phyloP scores from a whole-genome alignment of 2,329 filamentous ascomycete genomes.

The Fusarium duplospermum region DNA sequence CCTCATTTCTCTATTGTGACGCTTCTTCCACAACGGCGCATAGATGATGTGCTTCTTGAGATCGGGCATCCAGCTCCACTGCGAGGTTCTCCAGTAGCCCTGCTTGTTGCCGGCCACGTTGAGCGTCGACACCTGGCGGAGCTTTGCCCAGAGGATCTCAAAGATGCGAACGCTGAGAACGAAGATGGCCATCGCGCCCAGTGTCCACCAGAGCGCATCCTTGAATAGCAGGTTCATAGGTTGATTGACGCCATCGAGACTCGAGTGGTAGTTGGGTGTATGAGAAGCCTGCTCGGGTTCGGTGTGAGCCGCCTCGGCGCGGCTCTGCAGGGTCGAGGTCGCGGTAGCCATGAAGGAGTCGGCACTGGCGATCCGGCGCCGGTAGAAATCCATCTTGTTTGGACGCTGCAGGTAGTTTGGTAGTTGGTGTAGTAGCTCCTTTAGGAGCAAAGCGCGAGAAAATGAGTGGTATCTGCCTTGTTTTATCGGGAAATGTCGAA shows the following conservation, averaged over 20 bases:
- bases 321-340: conserved; percentile 48
- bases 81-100: conserved; percentile 68
- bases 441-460: conserved; percentile 12
- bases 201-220: conserved; percentile 69
- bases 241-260: conserved; percentile 71
- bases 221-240: conserved; percentile 67
- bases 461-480: conserved; percentile 19
- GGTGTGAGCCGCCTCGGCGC: conserved; percentile 43
- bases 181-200: conserved; percentile 66
- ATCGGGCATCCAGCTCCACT: conserved; percentile 70
- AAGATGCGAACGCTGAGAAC: conserved; percentile 65
- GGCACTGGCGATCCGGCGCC: conserved; percentile 48
- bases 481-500: conserved; percentile 14
- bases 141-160: conserved; percentile 65
- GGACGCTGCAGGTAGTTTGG: background rate
- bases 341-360: conserved; percentile 47
- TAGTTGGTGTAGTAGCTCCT: conserved; percentile 23
- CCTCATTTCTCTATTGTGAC: conserved; percentile 75
- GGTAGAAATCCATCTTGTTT: conserved; percentile 47
- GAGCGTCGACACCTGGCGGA: conserved; percentile 72
- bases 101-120: conserved; percentile 63
- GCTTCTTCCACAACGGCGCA: conserved; percentile 72
- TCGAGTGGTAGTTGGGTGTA: conserved; percentile 66
- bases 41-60: conserved; percentile 71
- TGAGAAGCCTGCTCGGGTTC: conserved; percentile 56